A percentile compares a stretch with the other conserved stretches of the same genome.
These are phyloP conservation scores for Oryza meridionalis DNA, from an alignment of 176 grass and related monocot genomes.

Conservation along the genomic window DNA sequence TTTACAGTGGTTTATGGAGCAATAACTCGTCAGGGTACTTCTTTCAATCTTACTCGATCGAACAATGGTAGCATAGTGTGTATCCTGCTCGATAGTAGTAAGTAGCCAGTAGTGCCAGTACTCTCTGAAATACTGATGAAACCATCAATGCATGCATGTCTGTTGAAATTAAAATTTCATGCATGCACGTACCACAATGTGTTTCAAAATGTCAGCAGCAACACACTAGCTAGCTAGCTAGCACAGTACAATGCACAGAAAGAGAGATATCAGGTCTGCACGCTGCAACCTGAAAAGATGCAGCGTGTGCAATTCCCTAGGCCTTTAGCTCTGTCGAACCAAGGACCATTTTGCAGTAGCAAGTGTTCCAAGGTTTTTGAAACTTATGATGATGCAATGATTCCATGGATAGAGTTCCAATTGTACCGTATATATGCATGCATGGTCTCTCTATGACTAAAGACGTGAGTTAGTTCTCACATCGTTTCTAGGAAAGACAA, in stretches of 20 bases:
- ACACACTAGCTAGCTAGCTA: no score
- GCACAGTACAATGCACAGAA: neutral
- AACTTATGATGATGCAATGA: slow-evolving; percentile 61
- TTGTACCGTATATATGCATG: neutral
- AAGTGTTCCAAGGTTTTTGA: neutral
- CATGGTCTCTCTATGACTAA: neutral
- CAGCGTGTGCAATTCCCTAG: slow-evolving; percentile 48
- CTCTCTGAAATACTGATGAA: slow-evolving; percentile 32
- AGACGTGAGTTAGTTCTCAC: neutral
- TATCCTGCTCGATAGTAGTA: neutral
- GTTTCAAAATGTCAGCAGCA: neutral
- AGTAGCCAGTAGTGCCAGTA: neutral
- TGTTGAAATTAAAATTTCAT: neutral
- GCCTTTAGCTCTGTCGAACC: slow-evolving; percentile 40
- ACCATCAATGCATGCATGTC: slow-evolving; percentile 19
- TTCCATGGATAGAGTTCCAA: slow-evolving; percentile 28
- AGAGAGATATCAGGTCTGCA: neutral
- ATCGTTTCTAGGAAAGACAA: slow-evolving; percentile 20
- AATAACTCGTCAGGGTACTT: slow-evolving; percentile 59
- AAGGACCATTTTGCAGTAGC: neutral
- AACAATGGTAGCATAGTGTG: neutral
- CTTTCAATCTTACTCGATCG: slow-evolving; percentile 1
- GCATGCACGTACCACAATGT: neutral
- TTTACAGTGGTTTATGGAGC: slow-evolving; percentile 49
- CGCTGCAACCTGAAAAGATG: neutral